phyloP scores from a whole-genome alignment of 2,329 filamentous ascomycete species.

The Pseudohalonectria lignicola region DNA sequence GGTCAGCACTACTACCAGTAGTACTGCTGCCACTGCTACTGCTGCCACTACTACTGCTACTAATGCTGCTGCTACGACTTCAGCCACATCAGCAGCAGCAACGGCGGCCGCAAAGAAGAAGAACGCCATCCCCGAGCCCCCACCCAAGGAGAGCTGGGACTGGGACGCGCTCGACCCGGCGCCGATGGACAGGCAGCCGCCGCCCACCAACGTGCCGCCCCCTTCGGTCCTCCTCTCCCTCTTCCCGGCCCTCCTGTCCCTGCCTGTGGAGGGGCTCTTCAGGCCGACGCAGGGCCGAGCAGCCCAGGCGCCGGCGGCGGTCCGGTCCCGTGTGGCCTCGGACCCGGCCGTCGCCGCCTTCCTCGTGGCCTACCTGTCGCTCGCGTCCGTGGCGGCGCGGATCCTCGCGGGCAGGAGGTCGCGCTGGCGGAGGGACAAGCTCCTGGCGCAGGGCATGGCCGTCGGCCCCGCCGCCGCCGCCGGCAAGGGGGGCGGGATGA shows the following conservation, averaged over 20 bases:
- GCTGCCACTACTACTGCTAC: background rate
- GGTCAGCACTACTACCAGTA: background rate
- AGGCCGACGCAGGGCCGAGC: constrained; percentile 52
- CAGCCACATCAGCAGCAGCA: constrained; percentile 5
- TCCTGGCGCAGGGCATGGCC: constrained; percentile 77
- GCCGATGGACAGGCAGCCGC: constrained; percentile 30
- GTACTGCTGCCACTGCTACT: background rate
- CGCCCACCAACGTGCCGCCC: constrained; percentile 81
- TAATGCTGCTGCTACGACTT: background rate
- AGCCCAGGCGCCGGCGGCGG: constrained; percentile 25
- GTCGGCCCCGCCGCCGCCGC: constrained; percentile 58
- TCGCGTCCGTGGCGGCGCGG: constrained; percentile 60
- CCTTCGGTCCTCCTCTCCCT: constrained; percentile 72
- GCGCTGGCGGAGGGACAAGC: constrained; percentile 83
- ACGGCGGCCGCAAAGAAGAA: too few relatives aligned
- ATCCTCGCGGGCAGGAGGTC: constrained; percentile 76
- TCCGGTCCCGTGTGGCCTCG: constrained; percentile 53
- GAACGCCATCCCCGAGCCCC: constrained; percentile 7
- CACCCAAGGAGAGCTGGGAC: constrained; percentile 27
- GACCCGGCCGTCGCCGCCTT: constrained; percentile 52
- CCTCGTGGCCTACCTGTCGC: constrained; percentile 50
- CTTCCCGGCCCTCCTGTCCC: constrained; percentile 60
- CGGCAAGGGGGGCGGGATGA: constrained; percentile 73
- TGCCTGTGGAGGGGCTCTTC: constrained; percentile 54
- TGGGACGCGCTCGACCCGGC: too few relatives aligned